A percentile compares a stretch with the other conserved stretches of the same genome.
Conservation (phyloP, 768 basidiomycete species). For the Psilocybe subaeruginosa region DNA sequence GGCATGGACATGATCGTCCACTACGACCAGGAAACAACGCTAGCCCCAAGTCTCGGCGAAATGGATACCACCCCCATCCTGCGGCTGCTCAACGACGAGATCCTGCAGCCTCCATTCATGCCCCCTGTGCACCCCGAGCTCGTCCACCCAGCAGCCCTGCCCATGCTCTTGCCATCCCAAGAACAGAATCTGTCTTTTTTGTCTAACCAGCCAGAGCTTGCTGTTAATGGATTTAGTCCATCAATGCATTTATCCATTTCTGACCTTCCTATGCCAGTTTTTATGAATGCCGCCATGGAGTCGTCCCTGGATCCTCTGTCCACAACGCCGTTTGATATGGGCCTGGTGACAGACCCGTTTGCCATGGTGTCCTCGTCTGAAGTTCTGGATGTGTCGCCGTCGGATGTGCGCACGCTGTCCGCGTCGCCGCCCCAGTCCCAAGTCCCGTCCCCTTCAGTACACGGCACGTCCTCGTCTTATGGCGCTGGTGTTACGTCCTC, state of each 20-base stretch:
- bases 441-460: constrained; percentile 39
- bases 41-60: constrained; percentile 27
- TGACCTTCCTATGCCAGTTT: constrained; percentile 36
- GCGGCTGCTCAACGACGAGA: constrained; percentile 17
- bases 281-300: constrained; percentile 32
- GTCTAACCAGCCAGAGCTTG: constrained; percentile 25
- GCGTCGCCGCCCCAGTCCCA: constrained; percentile 38
- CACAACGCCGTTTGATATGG: constrained; percentile 42
- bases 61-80: constrained; percentile 21
- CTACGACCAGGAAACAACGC: constrained; percentile 34
- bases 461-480: constrained; percentile 42
- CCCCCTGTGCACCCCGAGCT: constrained; percentile 23
- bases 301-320: constrained; percentile 33
- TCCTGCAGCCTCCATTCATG: constrained; percentile 20
- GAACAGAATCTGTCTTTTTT: constrained; percentile 37
- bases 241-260: constrained; percentile 43
- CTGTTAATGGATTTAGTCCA: constrained; percentile 5
- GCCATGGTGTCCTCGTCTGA: constrained; percentile 33
- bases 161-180: constrained; percentile 27
- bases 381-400: constrained; percentile 39
- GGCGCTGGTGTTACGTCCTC: constrained; percentile 42
- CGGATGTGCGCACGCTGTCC: constrained; percentile 36
- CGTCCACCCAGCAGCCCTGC: constrained; percentile 17
- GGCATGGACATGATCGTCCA: constrained; percentile 27
- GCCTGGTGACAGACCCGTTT: constrained; percentile 33